Base-by-base conservation (phyloP, 2,329 filamentous ascomycete species). In the Endothia cerciana region DNA sequence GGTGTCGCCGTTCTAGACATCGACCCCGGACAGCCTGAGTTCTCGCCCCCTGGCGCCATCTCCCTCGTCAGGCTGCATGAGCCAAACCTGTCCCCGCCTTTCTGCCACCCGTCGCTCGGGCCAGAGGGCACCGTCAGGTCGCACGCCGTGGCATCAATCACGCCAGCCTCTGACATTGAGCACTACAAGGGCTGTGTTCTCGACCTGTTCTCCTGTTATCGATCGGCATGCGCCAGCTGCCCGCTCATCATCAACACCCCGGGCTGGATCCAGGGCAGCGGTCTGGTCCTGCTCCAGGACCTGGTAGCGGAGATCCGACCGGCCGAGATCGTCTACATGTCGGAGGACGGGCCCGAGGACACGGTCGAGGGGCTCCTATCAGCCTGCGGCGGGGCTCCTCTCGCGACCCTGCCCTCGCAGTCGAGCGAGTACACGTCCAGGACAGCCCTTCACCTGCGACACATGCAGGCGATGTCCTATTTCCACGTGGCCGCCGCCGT, bases 391-490 rank as follows among this genome's bases (percentile, higher is more conserved):
- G 71, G 74, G 36, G 77, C 77, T 5, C 71, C 72, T 0, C 80
- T 90, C 55, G 77, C 79, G 47, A 79, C 81, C 5, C 77, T 93
- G 4, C 84, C 88, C 5, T 89, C 89, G 1, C 85, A 89, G 70
- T 76, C 82, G 10, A 81, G 81, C n/a, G 84, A 87, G 49, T 80
- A 81, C 49, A 81, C 81, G 1, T 79, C 84, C 3, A 81, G 89
- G 45, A 91, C 88, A 11, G 84, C 90, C 0, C 82, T 86, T 0
- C 88, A 94, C 68, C 76, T 92, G 2, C 81, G 90, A 60, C 83
- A 85, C 6, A 93, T 94, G 89, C 90, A 93, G 70, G 87, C 84
- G n/a, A 89, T 93, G 83, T 89, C 91, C 0, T 94, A 94, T 71
- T 92, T 94, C 72, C 92, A 94, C 73, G 70, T 80, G 11, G 72